A percentile compares a stretch with the other conserved stretches of the same genome.
phyloP scores from a whole-genome alignment of 305 asterid genomes.

The Rubia occidens region DNA sequence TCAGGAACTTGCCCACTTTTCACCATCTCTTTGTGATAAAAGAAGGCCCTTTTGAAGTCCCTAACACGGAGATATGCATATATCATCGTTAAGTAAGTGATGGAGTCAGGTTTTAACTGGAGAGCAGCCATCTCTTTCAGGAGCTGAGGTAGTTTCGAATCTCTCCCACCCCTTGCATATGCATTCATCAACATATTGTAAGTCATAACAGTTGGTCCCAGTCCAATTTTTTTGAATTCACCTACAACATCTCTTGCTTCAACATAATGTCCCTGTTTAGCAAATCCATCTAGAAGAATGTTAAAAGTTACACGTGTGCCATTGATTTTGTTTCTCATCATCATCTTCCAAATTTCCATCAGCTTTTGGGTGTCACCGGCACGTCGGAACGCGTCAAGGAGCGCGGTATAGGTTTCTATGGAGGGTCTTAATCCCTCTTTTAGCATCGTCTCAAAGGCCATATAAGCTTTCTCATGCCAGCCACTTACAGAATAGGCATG shows the following conservation, averaged over 20 bases:
- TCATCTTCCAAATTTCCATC: constrained; percentile 74
- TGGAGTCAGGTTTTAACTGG: constrained; percentile 67
- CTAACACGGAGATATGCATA: constrained; percentile 83
- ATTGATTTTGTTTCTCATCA: constrained; percentile 51
- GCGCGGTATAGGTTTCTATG: constrained; percentile 78
- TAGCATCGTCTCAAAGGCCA: constrained; percentile 60
- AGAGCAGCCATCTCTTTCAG: constrained; percentile 78
- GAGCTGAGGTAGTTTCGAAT: constrained; percentile 72
- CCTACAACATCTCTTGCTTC: constrained; percentile 73
- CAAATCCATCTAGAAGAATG: constrained; percentile 75
- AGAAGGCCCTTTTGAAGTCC: constrained; percentile 87
- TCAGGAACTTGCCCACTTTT: constrained; percentile 77
- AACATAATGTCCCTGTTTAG: constrained; percentile 67
- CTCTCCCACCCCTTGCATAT: constrained; percentile 82
- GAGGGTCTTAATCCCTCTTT: constrained; percentile 70
- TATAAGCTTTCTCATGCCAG: constrained; percentile 80
- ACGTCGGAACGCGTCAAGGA: constrained; percentile 76
- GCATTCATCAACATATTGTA: constrained; percentile 91
- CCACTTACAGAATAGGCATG: constrained; percentile 69
- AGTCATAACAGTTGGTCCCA: constrained; percentile 77
- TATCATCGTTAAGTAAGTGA: constrained; percentile 84
- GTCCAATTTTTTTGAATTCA: constrained; percentile 75
- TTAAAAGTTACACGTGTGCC: constrained; percentile 80
- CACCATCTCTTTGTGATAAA: constrained; percentile 82
- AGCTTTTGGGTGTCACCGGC: constrained; percentile 77